Base-by-base conservation (phyloP, 2,329 filamentous ascomycete genomes). In the Graphium sp. region DNA sequence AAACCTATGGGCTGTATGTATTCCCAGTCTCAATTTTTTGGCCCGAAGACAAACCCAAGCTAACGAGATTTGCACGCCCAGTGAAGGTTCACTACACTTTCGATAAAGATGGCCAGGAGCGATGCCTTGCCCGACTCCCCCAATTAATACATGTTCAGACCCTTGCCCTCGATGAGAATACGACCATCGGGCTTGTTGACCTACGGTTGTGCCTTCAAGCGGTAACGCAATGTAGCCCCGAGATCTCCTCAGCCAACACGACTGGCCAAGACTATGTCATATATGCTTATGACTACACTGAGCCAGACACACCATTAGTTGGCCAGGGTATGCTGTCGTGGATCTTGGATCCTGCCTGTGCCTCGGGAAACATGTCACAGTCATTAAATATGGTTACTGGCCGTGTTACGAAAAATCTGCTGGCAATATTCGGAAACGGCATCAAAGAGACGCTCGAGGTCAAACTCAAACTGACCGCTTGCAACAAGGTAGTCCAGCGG, bases 261-360 rank as follows among this genome's bases (percentile, higher is more conserved):
- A 77, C 54, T 56, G 56, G 69, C 50, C n/a, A n/a, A n/a, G 85
- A 98, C 55, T 98, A 89, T 54, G 89, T 84, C n/a, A 74, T 98
- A 32, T 98, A 98, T 53, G 84, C 87, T 18, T 82, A 83, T 56
- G 89, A 98, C 51, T 95, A 87, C 50, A 94, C 89, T 9, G 89
- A 98, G 53, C 80, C 81, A 37, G 85, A 94, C 45, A 82, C 76
- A 12, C 89, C 91, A 30, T 64, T 95, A 32, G 87, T 94, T 15
- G 89, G 89, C 14, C 87, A 98, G 52, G 89, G 91, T 30, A 82
- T 95, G 74, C 62, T 98, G 13, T 95, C 89, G 21, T 78, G 79
- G 67, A 72, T 76, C 14, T 61, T 95, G 25, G 70, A 46, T 44
- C 29, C 29, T 5, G 32, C 30, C 23, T 32, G 33, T 25, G 10